Base-by-base conservation (phyloP, 2,329 filamentous ascomycete genomes). In the Aureobasidium sp. region DNA sequence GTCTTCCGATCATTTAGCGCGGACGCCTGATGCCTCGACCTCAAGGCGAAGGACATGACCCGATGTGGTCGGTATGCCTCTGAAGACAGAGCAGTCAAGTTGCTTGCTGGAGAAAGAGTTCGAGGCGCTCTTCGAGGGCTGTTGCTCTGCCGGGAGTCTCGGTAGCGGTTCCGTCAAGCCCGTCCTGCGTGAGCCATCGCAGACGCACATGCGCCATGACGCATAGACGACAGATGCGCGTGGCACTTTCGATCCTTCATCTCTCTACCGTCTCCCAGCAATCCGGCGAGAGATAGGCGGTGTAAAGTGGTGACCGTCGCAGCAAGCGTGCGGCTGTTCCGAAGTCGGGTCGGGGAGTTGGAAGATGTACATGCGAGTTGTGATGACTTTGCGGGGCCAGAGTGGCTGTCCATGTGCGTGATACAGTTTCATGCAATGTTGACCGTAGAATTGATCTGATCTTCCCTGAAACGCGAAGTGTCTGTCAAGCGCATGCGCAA, bases 291-390 rank as follows among this genome's bases (percentile, higher is more conserved):
- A 25, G 8, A 5, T 5, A 17, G 21, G 12, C 6, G 19, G 22
- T 11, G 4, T 39, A 29, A 11, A 22, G 30, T 19, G 25, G 19
- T 27, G 44, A 17, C 16, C 3, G 24, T 6, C 5, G 22, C 32
- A 21, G 34, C 12, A 14, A 25, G 35, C 16, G 40, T 32, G 45
- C 22, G 24, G 25, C 24, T 34, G 48, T 51, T 34, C 34, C 48
- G 48, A 35, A 37, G 48, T 25, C 8, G 29, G 48, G 27, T 27
- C 47, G 35, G 47, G 30, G 25, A 17, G 35, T 39, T 30, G 35
- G 24, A 16, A 22, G 27, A 39, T 6, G 16, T 39, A 8, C 34
- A 39, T 39, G 47, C 10, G 14, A 21, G 5, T 48, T 38, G 32
- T 22, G 44, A 37, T 25, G 44, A 32, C 44, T 48, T 21, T 38